Conservation (phyloP, 139 green algal genomes). For the Auxenochlorella pyrenoidosa region DNA sequence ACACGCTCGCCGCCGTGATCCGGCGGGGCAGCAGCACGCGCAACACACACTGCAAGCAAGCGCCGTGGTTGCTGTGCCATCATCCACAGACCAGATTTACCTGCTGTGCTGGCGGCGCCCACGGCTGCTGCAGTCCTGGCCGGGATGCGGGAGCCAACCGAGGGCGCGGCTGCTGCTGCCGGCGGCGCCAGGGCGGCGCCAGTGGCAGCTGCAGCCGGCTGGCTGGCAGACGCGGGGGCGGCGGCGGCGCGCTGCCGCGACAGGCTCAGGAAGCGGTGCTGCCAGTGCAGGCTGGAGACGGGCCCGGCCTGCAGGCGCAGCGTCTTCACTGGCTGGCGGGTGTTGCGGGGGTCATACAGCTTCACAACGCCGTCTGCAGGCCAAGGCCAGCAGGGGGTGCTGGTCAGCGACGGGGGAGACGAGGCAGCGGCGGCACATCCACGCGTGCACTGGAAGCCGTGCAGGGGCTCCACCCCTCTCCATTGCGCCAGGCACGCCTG, state of each 20-base stretch:
- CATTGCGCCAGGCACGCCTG: too few relatives aligned
- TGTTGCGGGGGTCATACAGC: constrained; percentile 43
- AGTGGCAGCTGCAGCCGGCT: not conserved
- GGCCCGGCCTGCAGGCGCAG: not conserved
- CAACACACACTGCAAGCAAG: too few relatives aligned
- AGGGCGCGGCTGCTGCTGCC: not conserved
- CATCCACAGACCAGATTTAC: not conserved
- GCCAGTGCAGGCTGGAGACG: constrained; percentile 46
- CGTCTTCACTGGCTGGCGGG: not conserved
- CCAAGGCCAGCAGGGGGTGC: not conserved
- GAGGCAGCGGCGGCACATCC: too few relatives aligned
- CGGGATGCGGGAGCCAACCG: not conserved
- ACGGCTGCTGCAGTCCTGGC: not conserved
- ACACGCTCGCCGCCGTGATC: not conserved
- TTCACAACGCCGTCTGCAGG: constrained; percentile 29
- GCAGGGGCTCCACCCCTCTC: too few relatives aligned
- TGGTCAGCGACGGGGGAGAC: not conserved
- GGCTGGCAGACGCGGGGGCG: not conserved
- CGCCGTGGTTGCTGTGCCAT: too few relatives aligned
- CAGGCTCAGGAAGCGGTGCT: constrained; percentile 27
- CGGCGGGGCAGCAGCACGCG: not conserved
- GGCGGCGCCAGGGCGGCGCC: not conserved
- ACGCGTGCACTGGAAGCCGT: too few relatives aligned
- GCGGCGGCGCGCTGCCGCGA: not conserved
- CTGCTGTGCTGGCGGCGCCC: not conserved